Base-by-base conservation (phyloP, 192 early-diverging fungal genomes). In the Rhizoclosmatium globosum region DNA sequence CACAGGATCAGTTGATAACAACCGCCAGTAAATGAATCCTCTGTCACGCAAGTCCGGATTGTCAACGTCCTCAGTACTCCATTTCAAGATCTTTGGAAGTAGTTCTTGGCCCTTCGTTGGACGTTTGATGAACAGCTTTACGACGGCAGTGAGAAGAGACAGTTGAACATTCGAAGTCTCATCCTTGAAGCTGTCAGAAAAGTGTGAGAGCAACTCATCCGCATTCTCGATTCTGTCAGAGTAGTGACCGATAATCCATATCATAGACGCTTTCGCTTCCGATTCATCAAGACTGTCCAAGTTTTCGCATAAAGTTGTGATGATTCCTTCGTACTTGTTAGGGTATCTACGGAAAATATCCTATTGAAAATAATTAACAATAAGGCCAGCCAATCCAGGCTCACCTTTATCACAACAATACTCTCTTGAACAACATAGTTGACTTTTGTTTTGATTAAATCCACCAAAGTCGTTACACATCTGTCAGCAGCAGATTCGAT, bases 221-320 rank as follows among this genome's bases (percentile, higher is more conserved):
- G 94, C 93, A 82, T 97, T 96, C 42, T 92, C 90, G 69, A 98
- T 94, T 41, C 91, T 83, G 77, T 98, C 94, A 6, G 96, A 93
- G 81, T 99, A 97, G 79, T 99, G 96, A 76, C 97, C 97, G 84
- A 99, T 83, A 71, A 97, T 96, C 97, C 97, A 99, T 78, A 97
- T 92, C 68, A 98, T 80, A 2, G 95, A 92, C 9, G 93, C 96
- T 47, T 94, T 93, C 4, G 97, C 95, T 31, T 96, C 94, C 3
- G 95, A 93, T 82, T 97, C 97, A 81, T 96, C 92, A 48, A 98
- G 82, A 2, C 87, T 89, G 69, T 99, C 97, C 4, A 97, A 79
- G 79, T 95, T 93, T 74, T 98, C 92, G 87, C 97, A 98, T 39
- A 99, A 86, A 0, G 92, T 91, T 17, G 92, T 89, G 64, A 96